Conservation (phyloP, 805 yeast species). For the Saccharomycopsis guyanensis region DNA sequence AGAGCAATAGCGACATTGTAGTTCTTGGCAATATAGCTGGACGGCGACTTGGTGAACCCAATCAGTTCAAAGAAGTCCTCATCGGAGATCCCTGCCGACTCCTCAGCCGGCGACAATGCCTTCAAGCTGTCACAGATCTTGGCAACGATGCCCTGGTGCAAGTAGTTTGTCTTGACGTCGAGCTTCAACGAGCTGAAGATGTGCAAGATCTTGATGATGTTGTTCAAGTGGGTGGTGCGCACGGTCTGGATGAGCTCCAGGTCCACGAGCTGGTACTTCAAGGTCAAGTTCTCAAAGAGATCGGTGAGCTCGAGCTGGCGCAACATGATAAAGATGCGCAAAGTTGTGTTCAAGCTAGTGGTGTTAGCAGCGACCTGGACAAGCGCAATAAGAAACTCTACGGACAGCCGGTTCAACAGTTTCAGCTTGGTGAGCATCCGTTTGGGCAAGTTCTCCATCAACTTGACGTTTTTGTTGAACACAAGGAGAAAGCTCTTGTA, state of each 20-base stretch:
- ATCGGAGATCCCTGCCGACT: background rate
- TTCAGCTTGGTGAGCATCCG: background rate
- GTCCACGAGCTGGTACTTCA: background rate
- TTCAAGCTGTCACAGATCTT: slow-evolving; percentile 4
- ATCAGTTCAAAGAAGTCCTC: background rate
- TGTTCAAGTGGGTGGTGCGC: background rate
- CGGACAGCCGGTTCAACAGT: background rate
- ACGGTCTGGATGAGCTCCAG: background rate
- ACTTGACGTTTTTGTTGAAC: slow-evolving; percentile 5
- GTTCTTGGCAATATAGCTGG: background rate
- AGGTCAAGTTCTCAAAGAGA: background rate
- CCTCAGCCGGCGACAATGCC: slow-evolving; percentile 1
- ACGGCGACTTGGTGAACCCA: slow-evolving; percentile 11
- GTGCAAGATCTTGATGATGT: background rate
- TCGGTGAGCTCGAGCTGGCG: slow-evolving; percentile 1
- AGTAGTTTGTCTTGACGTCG: background rate
- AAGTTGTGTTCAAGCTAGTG: background rate
- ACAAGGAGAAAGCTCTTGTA: slow-evolving; percentile 1
- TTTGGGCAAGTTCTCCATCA: slow-evolving; percentile 11
- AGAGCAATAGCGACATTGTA: slow-evolving; percentile 6
- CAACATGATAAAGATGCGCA: background rate
- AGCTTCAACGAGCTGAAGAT: background rate
- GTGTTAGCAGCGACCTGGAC: background rate
- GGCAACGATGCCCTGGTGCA: slow-evolving; percentile 6
- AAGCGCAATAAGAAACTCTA: background rate